These are phyloP conservation scores for Myriosclerotinia scirpicola DNA, from an alignment of 2,329 filamentous ascomycete species.

Conservation along the genomic window DNA sequence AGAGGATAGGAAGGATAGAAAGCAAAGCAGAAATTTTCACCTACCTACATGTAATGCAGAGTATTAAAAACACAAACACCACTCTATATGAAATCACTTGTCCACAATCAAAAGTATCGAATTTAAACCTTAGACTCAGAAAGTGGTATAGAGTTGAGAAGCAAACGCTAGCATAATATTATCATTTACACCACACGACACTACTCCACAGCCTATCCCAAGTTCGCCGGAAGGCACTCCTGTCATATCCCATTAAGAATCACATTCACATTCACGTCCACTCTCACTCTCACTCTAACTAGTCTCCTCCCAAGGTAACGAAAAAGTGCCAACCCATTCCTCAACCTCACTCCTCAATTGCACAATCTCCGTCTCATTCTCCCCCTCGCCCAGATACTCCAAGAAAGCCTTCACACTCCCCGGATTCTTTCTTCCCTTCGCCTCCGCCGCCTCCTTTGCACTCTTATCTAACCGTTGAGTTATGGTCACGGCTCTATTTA, in stretches of 20 bases:
- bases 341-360: slow-evolving; percentile 73
- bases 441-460: slow-evolving; percentile 66
- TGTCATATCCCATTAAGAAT: background rate
- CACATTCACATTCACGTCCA: background rate
- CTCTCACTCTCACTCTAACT: background rate
- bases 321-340: slow-evolving; percentile 74
- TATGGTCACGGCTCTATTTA: slow-evolving; percentile 79
- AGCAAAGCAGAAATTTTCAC: too few species aligned
- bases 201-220: background rate
- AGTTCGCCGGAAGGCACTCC: background rate
- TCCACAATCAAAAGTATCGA: too few species aligned
- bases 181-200: slow-evolving; percentile 1
- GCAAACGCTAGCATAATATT: slow-evolving; percentile 17
- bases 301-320: slow-evolving; percentile 61
- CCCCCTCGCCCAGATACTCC: slow-evolving; percentile 66
- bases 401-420: slow-evolving; percentile 66
- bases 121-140: too few species aligned
- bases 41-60: too few species aligned
- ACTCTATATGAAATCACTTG: too few species aligned
- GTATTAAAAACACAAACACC: too few species aligned
- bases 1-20: too few species aligned
- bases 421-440: slow-evolving; percentile 64
- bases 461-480: slow-evolving; percentile 73
- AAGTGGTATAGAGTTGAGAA: slow-evolving; percentile 12
- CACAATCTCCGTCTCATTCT: slow-evolving; percentile 68